These are phyloP conservation scores for Aureobasidium subglaciale DNA, from an alignment of 2,329 filamentous ascomycete genomes.

Conservation along the genomic window DNA sequence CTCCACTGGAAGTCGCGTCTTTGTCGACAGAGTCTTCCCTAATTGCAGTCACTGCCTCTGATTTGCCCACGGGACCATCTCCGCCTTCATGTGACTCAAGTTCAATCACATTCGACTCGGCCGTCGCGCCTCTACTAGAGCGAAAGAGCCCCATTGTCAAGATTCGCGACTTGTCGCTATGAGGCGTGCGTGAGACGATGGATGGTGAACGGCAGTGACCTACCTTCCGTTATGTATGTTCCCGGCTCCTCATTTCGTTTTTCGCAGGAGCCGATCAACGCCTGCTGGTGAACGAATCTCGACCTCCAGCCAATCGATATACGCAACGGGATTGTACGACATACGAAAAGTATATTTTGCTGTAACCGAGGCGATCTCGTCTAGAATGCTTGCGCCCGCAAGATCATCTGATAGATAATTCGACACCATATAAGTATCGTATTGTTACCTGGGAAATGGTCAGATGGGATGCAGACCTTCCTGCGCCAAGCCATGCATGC, in stretches of 20 bases:
- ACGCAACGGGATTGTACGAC: constrained; percentile 2
- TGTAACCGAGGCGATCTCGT: neutral
- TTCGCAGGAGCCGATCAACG: constrained; percentile 8
- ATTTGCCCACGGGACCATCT: neutral
- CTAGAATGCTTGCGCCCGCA: neutral
- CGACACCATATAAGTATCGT: neutral
- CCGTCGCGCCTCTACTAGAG: neutral
- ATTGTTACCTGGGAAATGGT: neutral
- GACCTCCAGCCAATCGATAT: constrained; percentile 1
- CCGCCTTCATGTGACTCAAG: neutral
- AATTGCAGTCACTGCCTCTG: neutral
- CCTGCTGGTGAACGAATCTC: neutral
- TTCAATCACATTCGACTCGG: neutral
- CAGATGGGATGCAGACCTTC: neutral
- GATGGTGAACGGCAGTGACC: neutral
- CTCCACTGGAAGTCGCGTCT: neutral
- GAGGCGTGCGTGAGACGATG: neutral
- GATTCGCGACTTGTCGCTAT: neutral
- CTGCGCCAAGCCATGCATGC: neutral
- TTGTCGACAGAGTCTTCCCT: neutral
- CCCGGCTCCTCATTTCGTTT: constrained; percentile 7
- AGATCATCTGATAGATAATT: neutral
- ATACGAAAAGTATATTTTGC: neutral
- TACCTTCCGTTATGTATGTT: neutral
- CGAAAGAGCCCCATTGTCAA: neutral